Base-by-base conservation (phyloP, 1,139 yeast genomes). In the Zygosaccharomyces sapae region DNA sequence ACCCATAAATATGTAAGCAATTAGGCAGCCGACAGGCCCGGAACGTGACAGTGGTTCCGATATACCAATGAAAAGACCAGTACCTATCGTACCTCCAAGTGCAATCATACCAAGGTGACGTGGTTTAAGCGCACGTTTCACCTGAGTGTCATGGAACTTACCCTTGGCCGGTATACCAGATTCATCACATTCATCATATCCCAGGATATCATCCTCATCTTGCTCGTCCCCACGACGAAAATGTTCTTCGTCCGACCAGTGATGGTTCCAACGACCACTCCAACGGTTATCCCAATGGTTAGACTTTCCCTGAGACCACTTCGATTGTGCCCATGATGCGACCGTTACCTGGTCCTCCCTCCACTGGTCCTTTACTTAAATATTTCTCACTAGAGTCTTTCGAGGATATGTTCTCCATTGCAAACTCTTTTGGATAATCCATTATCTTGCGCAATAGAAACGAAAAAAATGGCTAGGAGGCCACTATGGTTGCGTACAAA, bases 41-140 rank as follows among this genome's bases (percentile, higher is more conserved):
- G 85, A 77, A 37, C 67, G 59, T 1, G 67, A 50, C 41, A 81
- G 66, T 3, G 81, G 77, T 5, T 70, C 56, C 20, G 81, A 74
- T 36, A 81, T 75, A 55, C 82, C 79, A 37, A 80, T 76, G 65
- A 80, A 79, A 41, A 81, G 67, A 58, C 86, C 86, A 3, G 86
- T 80, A 59, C 88, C 89, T 57, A 83, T 83, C 40, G 88, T 72
- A 50, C 87, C 86, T 57, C 87, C 87, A 4, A 75, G 63, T 43
- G 86, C 84, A 60, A 81, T 75, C 84, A 81, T 77, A 25, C 82
- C 73, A 41, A 81, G 74, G 55, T 80, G 85, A 59, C 86, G 71
- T 20, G 80, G 76, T 58, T 77, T 78, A 48, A 80, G 68, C 13
- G 73, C 75, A 60, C 85, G 68, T 56, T 72, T 70, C 43, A 72